Conservation (phyloP, 495 filamentous ascomycete genomes). For the Penicillium simplicissimum region DNA sequence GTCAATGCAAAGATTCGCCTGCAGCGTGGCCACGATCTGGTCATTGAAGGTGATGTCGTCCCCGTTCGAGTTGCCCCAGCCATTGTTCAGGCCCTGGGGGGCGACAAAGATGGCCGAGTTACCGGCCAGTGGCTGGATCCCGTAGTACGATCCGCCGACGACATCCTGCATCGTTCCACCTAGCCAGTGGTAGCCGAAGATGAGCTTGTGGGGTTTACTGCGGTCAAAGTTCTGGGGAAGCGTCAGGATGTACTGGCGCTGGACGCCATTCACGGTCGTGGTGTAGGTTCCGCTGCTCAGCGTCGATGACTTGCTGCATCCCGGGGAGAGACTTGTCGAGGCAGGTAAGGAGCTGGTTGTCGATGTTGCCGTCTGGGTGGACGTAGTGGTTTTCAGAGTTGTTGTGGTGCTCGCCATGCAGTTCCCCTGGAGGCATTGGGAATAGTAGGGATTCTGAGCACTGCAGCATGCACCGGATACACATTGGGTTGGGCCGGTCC, state of each 20-base stretch:
- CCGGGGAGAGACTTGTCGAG: neutral
- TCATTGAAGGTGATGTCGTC: neutral
- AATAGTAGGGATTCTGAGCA: neutral
- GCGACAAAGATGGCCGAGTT: neutral
- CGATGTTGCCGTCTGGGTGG: neutral
- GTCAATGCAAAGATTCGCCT: conserved; percentile 43
- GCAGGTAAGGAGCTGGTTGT: neutral
- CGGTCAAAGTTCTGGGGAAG: neutral
- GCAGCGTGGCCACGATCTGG: neutral
- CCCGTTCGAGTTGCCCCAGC: neutral
- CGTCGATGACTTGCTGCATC: neutral
- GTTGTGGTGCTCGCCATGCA: neutral
- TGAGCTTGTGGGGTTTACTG: neutral
- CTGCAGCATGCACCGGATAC: neutral
- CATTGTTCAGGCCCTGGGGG: neutral
- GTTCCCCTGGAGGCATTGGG: neutral
- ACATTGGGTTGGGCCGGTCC: neutral
- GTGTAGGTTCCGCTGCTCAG: neutral
- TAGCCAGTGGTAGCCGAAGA: neutral
- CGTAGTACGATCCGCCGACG: neutral
- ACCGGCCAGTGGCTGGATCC: neutral
- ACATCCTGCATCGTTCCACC: neutral
- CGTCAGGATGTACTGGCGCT: conserved; percentile 1
- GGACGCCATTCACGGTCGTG: neutral
- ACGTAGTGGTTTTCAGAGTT: neutral